phyloP scores from a whole-genome alignment of 2,329 filamentous ascomycete genomes.

The Clonostachys chloroleuca region DNA sequence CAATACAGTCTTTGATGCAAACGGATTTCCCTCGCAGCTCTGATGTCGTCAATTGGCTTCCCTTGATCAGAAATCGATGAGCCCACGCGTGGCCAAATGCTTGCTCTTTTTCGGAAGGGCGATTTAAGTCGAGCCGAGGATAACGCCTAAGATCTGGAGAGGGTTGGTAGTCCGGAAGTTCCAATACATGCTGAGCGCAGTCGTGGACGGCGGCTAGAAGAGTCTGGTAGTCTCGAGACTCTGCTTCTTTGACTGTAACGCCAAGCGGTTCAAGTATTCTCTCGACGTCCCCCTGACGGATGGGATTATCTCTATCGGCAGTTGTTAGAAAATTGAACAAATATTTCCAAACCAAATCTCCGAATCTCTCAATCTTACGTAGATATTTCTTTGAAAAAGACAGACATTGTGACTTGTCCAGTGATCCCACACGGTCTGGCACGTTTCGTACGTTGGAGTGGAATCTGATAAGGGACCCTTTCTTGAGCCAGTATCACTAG shows the following conservation, averaged over 20 bases:
- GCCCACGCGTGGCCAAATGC: slow-evolving; percentile 45
- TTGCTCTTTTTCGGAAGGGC: slow-evolving; percentile 31
- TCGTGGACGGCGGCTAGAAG: slow-evolving; percentile 47
- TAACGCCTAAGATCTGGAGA: slow-evolving; percentile 31
- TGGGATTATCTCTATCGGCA: slow-evolving; percentile 26
- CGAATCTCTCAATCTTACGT: slow-evolving; percentile 12
- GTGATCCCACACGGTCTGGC: background rate
- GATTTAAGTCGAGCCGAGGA: slow-evolving; percentile 36
- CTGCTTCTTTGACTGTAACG: slow-evolving; percentile 24
- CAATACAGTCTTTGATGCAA: slow-evolving; percentile 50
- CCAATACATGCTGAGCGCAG: slow-evolving; percentile 36
- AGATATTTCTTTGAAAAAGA: slow-evolving; percentile 31
- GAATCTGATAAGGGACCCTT: background rate
- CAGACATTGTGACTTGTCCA: slow-evolving; percentile 20
- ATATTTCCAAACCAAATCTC: background rate
- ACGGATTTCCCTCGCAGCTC: slow-evolving; percentile 36
- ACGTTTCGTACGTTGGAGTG: background rate
- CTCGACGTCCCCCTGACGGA: slow-evolving; percentile 31
- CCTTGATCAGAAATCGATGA: slow-evolving; percentile 39
- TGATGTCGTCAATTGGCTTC: slow-evolving; percentile 10
- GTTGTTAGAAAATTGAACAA: no score
- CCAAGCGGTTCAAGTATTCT: slow-evolving; percentile 26
- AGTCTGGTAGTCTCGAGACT: slow-evolving; percentile 37
- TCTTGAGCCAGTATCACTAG: no score
- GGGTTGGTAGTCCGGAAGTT: slow-evolving; percentile 41